Conservation (phyloP, 768 basidiomycete genomes). For the Fibroporia radiculosa region DNA sequence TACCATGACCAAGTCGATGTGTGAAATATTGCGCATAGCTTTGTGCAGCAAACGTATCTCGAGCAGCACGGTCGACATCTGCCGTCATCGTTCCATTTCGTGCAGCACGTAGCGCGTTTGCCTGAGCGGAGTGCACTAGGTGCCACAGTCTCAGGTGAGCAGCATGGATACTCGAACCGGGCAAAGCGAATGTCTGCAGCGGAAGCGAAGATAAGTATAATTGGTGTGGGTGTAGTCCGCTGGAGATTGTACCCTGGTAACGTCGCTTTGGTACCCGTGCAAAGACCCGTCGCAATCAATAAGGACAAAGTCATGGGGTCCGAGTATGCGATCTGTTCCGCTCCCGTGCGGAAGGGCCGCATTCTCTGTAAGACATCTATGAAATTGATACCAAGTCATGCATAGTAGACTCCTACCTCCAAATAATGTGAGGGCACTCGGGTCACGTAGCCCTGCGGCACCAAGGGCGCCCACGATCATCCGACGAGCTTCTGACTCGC, state of each 20-base stretch:
- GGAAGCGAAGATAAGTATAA: neutral
- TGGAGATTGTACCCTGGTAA: constrained; percentile 54
- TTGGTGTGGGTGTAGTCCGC: neutral
- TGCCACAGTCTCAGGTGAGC: constrained; percentile 56
- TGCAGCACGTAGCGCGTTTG: constrained; percentile 40
- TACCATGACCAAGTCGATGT: constrained; percentile 76
- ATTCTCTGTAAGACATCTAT: constrained; percentile 52
- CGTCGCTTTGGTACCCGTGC: constrained; percentile 71
- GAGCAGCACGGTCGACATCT: constrained; percentile 58
- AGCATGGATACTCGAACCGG: constrained; percentile 43
- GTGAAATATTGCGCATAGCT: constrained; percentile 61
- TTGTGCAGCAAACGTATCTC: constrained; percentile 33
- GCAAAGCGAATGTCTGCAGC: constrained; percentile 58
- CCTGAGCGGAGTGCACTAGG: constrained; percentile 57
- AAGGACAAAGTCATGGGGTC: constrained; percentile 53
- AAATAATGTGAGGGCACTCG: constrained; percentile 64
- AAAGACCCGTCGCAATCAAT: constrained; percentile 69
- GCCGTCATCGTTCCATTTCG: constrained; percentile 40
- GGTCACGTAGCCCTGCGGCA: constrained; percentile 49
- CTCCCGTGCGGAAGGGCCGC: constrained; percentile 82
- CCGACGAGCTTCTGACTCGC: constrained; percentile 58
- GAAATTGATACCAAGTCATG: neutral
- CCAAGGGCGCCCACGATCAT: constrained; percentile 51
- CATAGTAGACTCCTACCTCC: constrained; percentile 44
- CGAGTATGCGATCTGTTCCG: constrained; percentile 59